phyloP scores from a whole-genome alignment of 2,329 filamentous ascomycete species.

The Fusarium scirpi region DNA sequence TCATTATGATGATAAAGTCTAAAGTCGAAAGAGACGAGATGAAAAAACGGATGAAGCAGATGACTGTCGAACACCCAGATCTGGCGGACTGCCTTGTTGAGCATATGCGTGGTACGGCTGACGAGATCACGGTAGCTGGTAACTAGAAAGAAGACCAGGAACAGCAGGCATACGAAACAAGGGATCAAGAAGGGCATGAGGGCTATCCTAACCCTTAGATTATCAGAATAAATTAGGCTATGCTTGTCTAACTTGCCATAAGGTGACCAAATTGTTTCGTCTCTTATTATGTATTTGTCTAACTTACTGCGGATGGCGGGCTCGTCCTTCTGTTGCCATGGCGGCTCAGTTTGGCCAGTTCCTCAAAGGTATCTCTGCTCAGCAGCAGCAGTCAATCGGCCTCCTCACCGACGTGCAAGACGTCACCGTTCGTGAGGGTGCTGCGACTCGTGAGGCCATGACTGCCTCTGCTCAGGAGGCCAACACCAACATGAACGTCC shows the following conservation, averaged over 20 bases:
- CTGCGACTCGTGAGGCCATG: background rate
- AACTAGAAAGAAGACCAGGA: background rate
- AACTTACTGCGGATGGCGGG: no score
- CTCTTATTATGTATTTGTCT: background rate
- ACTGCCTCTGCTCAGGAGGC: background rate
- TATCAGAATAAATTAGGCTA: background rate
- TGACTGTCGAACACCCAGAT: slow-evolving; percentile 13
- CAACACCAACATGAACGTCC: background rate
- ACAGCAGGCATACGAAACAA: background rate
- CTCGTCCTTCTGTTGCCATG: no score
- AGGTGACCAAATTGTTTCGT: no score
- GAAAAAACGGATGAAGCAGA: slow-evolving; percentile 17
- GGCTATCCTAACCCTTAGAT: background rate
- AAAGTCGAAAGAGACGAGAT: slow-evolving; percentile 6
- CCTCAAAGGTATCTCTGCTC: no score
- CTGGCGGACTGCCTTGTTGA: slow-evolving; percentile 21
- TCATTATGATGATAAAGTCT: slow-evolving; percentile 28
- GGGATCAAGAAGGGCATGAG: no score
- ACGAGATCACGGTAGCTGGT: background rate
- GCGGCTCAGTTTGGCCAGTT: no score
- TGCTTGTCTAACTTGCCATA: no score
- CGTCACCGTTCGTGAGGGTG: background rate
- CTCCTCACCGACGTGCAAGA: background rate
- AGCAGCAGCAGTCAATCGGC: no score
- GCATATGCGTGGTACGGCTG: background rate